Conservation (phyloP, 2,329 filamentous ascomycete species). For the Apiospora aurea region DNA sequence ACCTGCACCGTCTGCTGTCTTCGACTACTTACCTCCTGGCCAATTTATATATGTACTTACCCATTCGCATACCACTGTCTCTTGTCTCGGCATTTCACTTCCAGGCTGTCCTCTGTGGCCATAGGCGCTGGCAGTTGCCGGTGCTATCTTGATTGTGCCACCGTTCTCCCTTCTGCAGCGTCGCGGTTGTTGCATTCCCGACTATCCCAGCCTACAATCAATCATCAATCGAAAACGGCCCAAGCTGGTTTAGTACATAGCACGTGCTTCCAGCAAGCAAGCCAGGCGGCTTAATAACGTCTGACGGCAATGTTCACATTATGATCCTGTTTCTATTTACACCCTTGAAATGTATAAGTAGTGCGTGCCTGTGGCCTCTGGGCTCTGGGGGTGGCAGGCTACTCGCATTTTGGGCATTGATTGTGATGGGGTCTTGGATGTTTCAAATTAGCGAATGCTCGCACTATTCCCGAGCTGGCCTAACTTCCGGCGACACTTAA, state of each 20-base stretch:
- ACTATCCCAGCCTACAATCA: not conserved
- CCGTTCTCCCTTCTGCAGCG: not conserved
- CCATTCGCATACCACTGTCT: not conserved
- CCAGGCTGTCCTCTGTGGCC: not conserved
- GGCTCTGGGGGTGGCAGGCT: slow-evolving; percentile 10
- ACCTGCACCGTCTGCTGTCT: not conserved
- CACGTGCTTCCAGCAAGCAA: slow-evolving; percentile 7
- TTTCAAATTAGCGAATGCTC: slow-evolving; percentile 41
- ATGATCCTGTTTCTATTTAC: not conserved
- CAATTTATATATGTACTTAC: not conserved
- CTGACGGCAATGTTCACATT: not conserved
- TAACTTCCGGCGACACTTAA: slow-evolving; percentile 16
- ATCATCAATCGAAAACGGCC: slow-evolving; percentile 3
- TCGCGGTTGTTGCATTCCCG: slow-evolving; percentile 1
- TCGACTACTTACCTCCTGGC: not conserved
- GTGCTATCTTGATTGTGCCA: not conserved
- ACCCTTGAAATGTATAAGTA: slow-evolving; percentile 2
- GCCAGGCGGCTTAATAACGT: slow-evolving; percentile 1
- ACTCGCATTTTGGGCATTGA: slow-evolving; percentile 37
- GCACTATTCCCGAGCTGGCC: slow-evolving; percentile 32
- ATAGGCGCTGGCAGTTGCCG: not conserved
- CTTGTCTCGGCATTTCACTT: slow-evolving; percentile 11
- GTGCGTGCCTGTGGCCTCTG: not conserved
- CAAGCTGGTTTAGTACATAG: not conserved
- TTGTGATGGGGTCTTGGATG: slow-evolving; percentile 37